Evolutionary conservation across 306 rosid genomes (phyloP).

Genomic region (Vicia sativa): DNA sequence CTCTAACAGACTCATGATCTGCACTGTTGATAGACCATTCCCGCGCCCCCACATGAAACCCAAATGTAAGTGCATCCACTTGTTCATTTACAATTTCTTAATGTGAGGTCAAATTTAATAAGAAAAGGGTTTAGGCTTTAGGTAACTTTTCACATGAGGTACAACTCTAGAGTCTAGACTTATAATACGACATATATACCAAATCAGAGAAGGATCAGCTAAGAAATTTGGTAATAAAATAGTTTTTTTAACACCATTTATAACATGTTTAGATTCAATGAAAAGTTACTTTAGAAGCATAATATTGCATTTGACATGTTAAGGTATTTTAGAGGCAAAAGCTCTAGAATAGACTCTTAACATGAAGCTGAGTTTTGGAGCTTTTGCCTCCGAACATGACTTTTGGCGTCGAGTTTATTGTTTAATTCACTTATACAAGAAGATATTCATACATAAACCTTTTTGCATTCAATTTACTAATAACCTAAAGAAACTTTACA

Average conservation of each 20-base stretch:
- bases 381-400: neutral
- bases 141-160: slow-evolving; percentile 22
- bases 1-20: slow-evolving; percentile 8
- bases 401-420: neutral
- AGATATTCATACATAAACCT: neutral
- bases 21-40: slow-evolving; percentile 18
- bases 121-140: slow-evolving; percentile 17
- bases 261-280: neutral
- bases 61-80: slow-evolving; percentile 5
- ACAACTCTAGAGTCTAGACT: slow-evolving; percentile 13
- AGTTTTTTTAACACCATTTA: neutral
- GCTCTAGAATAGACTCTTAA: neutral
- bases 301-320: neutral
- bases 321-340: neutral
- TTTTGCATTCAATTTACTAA: neutral
- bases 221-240: neutral
- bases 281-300: neutral
- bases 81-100: slow-evolving; percentile 23
- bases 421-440: neutral
- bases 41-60: slow-evolving; percentile 1
- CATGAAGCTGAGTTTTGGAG: neutral
- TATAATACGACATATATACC: neutral
- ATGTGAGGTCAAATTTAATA: slow-evolving; percentile 21
- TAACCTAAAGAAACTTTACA: neutral
- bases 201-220: neutral